Percentiles rank a stretch among this genome's conserved stretches.
Evolutionary conservation across 805 yeast genomes (phyloP).

Genomic region (Saccharomycopsis synnaedendra): DNA sequence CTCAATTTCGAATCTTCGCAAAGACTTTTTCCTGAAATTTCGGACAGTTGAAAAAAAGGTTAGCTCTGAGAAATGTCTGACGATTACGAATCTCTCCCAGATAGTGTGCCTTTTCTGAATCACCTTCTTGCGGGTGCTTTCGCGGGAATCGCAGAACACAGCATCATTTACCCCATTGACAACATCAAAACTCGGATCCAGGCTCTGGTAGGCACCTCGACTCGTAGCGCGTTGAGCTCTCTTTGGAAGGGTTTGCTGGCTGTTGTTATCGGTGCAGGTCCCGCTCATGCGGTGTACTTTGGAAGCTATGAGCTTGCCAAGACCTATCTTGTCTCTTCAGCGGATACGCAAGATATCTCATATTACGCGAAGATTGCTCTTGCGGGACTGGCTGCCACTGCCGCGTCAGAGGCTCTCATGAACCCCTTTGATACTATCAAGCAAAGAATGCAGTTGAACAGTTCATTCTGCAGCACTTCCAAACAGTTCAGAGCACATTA

Average conservation of each 20-base stretch:
- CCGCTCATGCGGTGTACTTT: constrained; percentile 95
- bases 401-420: constrained; percentile 88
- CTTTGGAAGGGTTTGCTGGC: constrained; percentile 92
- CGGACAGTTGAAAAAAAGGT: no score
- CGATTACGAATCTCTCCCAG: constrained; percentile 90
- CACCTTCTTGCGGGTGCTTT: constrained; percentile 91
- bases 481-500: constrained; percentile 19
- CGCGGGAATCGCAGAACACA: constrained; percentile 97
- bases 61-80: no score
- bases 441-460: constrained; percentile 77
- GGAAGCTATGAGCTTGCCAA: constrained; percentile 76
- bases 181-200: constrained; percentile 94
- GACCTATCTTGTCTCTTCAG: constrained; percentile 44
- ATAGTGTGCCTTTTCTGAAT: constrained; percentile 67
- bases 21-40: no score
- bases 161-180: constrained; percentile 93
- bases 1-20: no score
- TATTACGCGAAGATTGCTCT: constrained; percentile 36
- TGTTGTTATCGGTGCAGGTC: constrained; percentile 93
- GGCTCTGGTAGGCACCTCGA: constrained; percentile 39
- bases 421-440: constrained; percentile 93
- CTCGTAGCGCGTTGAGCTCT: constrained; percentile 76
- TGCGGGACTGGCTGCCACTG: constrained; percentile 80
- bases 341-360: not conserved
- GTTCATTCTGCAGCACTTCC: constrained; percentile 18